These are phyloP conservation scores for Cenchrus fungigraminus DNA, from an alignment of 176 grass and related monocot species.

Conservation along the genomic window DNA sequence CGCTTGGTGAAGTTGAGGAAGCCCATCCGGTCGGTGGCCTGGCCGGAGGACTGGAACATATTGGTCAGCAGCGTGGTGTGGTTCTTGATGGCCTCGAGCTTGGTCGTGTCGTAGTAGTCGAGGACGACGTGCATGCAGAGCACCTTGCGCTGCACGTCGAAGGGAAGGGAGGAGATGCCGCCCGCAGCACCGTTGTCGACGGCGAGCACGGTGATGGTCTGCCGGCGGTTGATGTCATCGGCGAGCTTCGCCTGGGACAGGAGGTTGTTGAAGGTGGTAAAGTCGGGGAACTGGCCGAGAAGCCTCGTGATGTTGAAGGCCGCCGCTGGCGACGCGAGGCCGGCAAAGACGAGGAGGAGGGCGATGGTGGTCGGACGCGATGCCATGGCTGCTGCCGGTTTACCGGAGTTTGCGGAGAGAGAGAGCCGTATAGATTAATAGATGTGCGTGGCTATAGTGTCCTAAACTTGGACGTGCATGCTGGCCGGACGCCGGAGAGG, in stretches of 20 bases:
- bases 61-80: slow-evolving; percentile 59
- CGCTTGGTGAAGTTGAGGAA: slow-evolving; percentile 70
- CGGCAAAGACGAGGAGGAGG: slow-evolving; percentile 13
- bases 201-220: slow-evolving; percentile 76
- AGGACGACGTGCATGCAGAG: slow-evolving; percentile 72
- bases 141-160: slow-evolving; percentile 49
- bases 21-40: slow-evolving; percentile 59
- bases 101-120: slow-evolving; percentile 75
- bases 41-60: slow-evolving; percentile 55
- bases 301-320: slow-evolving; percentile 67
- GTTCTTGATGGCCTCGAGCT: slow-evolving; percentile 55
- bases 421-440: slow-evolving; percentile 1
- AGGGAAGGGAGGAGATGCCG: slow-evolving; percentile 47
- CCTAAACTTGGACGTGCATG: slow-evolving; percentile 21
- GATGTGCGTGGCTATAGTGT: neutral
- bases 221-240: slow-evolving; percentile 69
- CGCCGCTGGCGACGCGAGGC: slow-evolving; percentile 24
- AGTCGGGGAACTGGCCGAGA: slow-evolving; percentile 47
- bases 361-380: neutral
- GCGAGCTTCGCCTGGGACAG: slow-evolving; percentile 59
- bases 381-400: slow-evolving; percentile 25
- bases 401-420: slow-evolving; percentile 4
- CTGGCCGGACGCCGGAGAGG: too few relatives aligned
- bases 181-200: slow-evolving; percentile 55
- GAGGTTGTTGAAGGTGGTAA: slow-evolving; percentile 58